Percentiles rank a stretch among this genome's conserved stretches.
phyloP scores from a whole-genome alignment of 1,284 basidiomycete species.

The Microbotryum violaceum region DNA sequence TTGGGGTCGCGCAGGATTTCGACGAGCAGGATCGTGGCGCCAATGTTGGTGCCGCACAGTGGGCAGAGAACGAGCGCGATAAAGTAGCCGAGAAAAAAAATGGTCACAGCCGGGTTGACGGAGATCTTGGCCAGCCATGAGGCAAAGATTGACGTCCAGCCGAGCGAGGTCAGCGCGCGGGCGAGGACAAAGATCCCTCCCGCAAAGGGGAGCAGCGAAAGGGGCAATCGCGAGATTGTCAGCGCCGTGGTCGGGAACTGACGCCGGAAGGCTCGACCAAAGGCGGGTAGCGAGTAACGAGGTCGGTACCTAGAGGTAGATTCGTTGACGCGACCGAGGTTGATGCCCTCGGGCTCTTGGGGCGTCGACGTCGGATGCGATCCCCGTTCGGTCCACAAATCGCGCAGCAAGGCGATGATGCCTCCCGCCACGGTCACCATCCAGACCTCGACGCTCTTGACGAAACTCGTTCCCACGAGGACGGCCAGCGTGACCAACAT shows the following conservation, averaged over 20 bases:
- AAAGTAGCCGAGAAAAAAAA: constrained; percentile 41
- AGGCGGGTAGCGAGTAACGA: constrained; percentile 19
- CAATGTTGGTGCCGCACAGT: constrained; percentile 82
- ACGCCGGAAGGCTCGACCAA: constrained; percentile 27
- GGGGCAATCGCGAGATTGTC: constrained; percentile 63
- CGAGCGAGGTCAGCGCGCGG: constrained; percentile 68
- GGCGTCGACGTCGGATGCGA: not conserved
- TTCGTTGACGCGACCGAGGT: constrained; percentile 15
- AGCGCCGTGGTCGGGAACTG: constrained; percentile 68
- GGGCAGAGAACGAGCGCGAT: constrained; percentile 25
- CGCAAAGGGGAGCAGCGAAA: constrained; percentile 80
- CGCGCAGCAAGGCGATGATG: constrained; percentile 58
- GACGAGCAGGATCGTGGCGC: constrained; percentile 82
- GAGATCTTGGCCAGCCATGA: constrained; percentile 53
- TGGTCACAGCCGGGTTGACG: constrained; percentile 50
- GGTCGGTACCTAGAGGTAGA: not conserved
- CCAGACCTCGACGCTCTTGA: constrained; percentile 52
- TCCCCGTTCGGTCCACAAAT: constrained; percentile 55
- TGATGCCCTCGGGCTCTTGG: constrained; percentile 17
- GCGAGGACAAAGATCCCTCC: constrained; percentile 95
- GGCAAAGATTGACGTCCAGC: constrained; percentile 87
- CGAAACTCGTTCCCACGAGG: constrained; percentile 53
- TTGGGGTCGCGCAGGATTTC: constrained; percentile 48
- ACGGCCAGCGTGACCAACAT: constrained; percentile 51
- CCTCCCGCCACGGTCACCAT: constrained; percentile 81